Evolutionary conservation across 2,329 filamentous ascomycete genomes (phyloP).

Genomic region (Claviceps purpurea): DNA sequence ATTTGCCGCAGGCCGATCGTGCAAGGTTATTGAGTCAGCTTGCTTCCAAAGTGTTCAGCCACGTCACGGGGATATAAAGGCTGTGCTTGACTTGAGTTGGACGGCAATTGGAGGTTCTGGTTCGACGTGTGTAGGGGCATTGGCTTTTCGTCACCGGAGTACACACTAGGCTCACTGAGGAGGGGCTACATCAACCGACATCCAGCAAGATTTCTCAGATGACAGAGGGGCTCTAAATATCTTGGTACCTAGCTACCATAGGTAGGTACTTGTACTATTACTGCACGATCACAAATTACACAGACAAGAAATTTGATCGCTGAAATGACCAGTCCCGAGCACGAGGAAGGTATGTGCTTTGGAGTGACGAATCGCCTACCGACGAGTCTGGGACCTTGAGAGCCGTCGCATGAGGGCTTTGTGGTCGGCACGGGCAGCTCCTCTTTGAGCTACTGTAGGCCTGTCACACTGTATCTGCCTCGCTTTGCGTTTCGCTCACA

Average conservation of each 20-base stretch:
- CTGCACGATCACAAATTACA: background rate
- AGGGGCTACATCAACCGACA: background rate
- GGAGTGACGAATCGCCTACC: too few species aligned
- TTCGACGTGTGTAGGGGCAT: background rate
- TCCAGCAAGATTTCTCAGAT: too few species aligned
- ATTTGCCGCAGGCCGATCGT: conserved; percentile 72
- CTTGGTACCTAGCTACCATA: background rate
- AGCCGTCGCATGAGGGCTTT: background rate
- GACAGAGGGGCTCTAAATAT: background rate
- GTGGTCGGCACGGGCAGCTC: background rate
- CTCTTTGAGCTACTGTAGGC: background rate
- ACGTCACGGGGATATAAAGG: conserved; percentile 44
- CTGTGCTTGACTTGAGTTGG: background rate
- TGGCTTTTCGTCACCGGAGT: background rate
- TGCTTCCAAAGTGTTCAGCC: conserved; percentile 75
- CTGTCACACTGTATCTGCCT: background rate
- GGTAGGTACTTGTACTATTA: background rate
- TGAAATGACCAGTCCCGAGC: background rate
- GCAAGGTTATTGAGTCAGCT: conserved; percentile 70
- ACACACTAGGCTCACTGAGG: background rate
- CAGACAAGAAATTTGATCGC: background rate
- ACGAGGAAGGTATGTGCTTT: background rate
- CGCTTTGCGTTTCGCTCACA: background rate
- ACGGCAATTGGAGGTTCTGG: background rate
- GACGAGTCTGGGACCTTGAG: background rate